Evolutionary conservation across 2,329 filamentous ascomycete genomes (phyloP).

Genomic region (Hymenoscyphus fraxineus): DNA sequence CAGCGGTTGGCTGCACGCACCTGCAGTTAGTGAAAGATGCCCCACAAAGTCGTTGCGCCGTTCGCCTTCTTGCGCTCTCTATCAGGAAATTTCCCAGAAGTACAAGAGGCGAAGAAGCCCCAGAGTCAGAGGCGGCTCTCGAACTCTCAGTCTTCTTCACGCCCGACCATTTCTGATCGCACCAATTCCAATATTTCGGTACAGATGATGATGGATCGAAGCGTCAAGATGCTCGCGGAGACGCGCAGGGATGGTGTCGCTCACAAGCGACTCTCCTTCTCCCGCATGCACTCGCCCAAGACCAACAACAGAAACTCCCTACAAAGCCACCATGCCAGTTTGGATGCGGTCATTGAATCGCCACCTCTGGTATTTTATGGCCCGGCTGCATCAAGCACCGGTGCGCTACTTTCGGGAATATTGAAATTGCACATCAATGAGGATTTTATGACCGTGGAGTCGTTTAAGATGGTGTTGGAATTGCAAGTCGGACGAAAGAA

Average conservation of each 20-base stretch:
- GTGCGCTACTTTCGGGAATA: constrained; percentile 81
- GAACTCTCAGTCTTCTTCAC: constrained; percentile 13
- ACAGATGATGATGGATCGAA: constrained; percentile 9
- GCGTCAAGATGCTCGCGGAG: constrained; percentile 29
- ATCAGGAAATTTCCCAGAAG: constrained; percentile 1
- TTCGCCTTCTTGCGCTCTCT: constrained; percentile 12
- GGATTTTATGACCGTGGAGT: constrained; percentile 62
- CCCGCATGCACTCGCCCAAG: constrained; percentile 24
- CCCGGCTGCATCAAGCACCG: constrained; percentile 67
- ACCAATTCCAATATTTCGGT: constrained; percentile 18
- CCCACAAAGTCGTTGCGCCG: constrained; percentile 11
- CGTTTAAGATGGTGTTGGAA: constrained; percentile 68
- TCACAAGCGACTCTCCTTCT: constrained; percentile 31
- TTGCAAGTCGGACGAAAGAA: constrained; percentile 73
- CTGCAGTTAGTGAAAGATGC: constrained; percentile 1
- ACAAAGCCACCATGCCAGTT: constrained; percentile 16
- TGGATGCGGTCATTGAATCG: constrained; percentile 48
- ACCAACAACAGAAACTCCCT: constrained; percentile 25
- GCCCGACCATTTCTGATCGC: constrained; percentile 16
- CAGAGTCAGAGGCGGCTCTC: constrained; percentile 16
- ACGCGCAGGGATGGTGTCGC: neutral
- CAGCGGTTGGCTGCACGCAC: neutral
- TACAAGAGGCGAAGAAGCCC: constrained; percentile 23
- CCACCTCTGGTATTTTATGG: constrained; percentile 71
- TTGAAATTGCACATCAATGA: constrained; percentile 71